Conservation (phyloP, 163 green algal species). For the Dunaliella salina region DNA sequence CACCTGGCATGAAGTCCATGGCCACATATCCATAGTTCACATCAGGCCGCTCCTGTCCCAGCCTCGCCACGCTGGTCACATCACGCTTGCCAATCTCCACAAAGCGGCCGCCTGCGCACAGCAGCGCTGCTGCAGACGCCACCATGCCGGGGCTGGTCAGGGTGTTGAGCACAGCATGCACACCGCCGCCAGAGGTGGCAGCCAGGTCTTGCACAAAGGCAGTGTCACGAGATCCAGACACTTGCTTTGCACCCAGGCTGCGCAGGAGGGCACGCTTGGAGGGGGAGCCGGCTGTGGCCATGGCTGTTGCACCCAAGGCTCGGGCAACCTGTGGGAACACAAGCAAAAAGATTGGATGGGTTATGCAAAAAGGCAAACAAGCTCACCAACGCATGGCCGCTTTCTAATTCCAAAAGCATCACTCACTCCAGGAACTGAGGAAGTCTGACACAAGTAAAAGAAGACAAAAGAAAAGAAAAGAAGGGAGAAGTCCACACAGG, state of each 20-base stretch:
- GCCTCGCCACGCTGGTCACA: conserved; percentile 47
- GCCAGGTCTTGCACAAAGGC: conserved; percentile 38
- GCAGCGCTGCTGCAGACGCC: conserved; percentile 39
- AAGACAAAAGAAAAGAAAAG: background rate
- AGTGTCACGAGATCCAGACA: conserved; percentile 60
- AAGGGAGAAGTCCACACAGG: background rate
- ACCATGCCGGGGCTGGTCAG: conserved; percentile 78
- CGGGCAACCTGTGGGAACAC: background rate
- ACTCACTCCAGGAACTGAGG: background rate
- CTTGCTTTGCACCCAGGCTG: conserved; percentile 45
- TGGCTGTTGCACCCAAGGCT: conserved; percentile 34
- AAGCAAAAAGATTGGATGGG: background rate
- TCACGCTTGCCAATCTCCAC: conserved; percentile 78
- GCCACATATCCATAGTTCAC: conserved; percentile 43
- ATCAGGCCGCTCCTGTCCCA: conserved; percentile 47
- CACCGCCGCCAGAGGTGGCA: conserved; percentile 26
- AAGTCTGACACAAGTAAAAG: background rate
- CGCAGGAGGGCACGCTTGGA: conserved; percentile 72
- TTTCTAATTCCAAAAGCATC: background rate
- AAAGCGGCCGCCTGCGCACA: conserved; percentile 53
- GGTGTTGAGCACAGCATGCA: conserved; percentile 70
- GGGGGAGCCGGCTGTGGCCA: conserved; percentile 66
- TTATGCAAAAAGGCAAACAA: background rate
- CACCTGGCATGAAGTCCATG: conserved; percentile 60
- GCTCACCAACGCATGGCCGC: background rate